Conservation (phyloP, 768 basidiomycete species). For the Podaxis mareebaensis region DNA sequence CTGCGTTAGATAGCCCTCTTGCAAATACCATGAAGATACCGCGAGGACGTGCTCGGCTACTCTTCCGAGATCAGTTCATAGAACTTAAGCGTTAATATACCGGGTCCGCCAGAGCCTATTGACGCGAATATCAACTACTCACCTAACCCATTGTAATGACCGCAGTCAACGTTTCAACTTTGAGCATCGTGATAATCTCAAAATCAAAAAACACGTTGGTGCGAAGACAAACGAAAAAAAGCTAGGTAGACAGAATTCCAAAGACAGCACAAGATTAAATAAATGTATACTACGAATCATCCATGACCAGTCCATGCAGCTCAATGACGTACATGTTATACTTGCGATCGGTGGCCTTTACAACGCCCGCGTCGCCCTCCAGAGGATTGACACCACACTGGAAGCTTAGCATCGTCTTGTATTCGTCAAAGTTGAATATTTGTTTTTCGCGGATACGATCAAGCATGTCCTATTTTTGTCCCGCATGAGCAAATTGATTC, state of each 20-base stretch:
- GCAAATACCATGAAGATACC: not conserved
- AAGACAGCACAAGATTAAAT: not conserved
- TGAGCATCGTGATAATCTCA: not conserved
- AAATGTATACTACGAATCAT: slow-evolving; percentile 28
- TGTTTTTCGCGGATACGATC: slow-evolving; percentile 63
- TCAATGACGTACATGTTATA: slow-evolving; percentile 91
- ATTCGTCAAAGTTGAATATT: slow-evolving; percentile 86
- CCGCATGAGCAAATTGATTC: not conserved
- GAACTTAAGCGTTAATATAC: not conserved
- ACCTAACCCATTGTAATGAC: not conserved
- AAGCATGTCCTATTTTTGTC: slow-evolving; percentile 64
- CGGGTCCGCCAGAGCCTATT: not conserved
- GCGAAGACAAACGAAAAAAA: not conserved
- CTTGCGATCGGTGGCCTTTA: slow-evolving; percentile 63
- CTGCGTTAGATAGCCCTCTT: not conserved
- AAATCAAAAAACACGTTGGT: not conserved
- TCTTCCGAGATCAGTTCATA: not conserved
- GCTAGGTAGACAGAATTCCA: not conserved
- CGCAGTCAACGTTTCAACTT: not conserved
- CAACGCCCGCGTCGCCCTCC: slow-evolving; percentile 47
- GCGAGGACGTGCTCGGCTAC: not conserved
- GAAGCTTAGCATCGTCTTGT: slow-evolving; percentile 86
- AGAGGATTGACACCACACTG: slow-evolving; percentile 81
- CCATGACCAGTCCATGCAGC: slow-evolving; percentile 77
- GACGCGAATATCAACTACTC: not conserved